Conservation (phyloP, 75 land plant genomes). For the Chamaecyparis obtusa region DNA sequence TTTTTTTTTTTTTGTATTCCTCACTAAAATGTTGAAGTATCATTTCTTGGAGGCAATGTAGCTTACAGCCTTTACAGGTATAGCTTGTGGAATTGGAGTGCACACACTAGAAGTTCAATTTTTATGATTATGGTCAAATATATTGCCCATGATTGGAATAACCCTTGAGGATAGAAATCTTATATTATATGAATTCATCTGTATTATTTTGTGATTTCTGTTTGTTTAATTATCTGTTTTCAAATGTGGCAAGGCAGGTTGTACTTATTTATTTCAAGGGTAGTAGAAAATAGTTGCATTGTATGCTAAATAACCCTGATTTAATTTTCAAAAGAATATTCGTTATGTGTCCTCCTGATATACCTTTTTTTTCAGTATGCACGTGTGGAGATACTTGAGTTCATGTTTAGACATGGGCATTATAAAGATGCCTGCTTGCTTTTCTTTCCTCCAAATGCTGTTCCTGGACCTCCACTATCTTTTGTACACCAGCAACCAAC, state of each 20-base stretch:
- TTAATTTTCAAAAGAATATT: neutral
- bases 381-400: conserved; percentile 65
- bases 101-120: neutral
- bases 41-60: neutral
- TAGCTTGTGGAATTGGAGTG: neutral
- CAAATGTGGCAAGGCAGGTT: neutral
- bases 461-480: conserved; percentile 58
- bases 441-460: conserved; percentile 74
- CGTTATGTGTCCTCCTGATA: neutral
- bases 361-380: conserved; percentile 65
- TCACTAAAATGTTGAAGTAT: neutral
- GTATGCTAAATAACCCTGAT: neutral
- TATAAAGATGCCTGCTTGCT: conserved; percentile 86
- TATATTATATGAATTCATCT: neutral
- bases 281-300: neutral
- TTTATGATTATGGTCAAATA: neutral
- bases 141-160: neutral
- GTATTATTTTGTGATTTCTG: neutral
- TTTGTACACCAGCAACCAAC: conserved; percentile 32
- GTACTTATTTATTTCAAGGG: neutral
- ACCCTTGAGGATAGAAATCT: neutral
- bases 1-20: neutral
- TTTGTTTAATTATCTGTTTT: neutral
- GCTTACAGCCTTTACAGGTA: neutral
- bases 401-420: conserved; percentile 95